Evolutionary conservation across 306 rosid species (phyloP), one percentile per base, ranked within the genome.

Genomic region (Lathyrus sativus): DNA sequence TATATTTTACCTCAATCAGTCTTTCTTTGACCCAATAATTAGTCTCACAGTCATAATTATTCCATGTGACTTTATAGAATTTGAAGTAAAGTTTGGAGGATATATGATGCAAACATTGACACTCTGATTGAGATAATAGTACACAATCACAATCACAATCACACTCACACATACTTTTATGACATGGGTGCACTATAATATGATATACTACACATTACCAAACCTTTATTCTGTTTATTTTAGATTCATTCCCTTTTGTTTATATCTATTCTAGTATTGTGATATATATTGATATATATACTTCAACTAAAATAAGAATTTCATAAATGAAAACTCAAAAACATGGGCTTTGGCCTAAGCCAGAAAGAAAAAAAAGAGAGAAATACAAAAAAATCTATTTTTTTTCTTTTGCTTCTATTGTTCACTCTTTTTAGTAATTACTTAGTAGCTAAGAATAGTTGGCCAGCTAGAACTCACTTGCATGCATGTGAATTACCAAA

Each of bases 41-140:
- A 37, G 68, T 80, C 79, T 54, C 44, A 33, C 28, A 50, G 41
- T 73, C 33, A 54, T 67, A 12, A 60, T 62, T 70, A 62, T 24
- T 58, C 33, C 10, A 42, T 18, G 58, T 77, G 58, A 53, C 62
- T 68, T 74, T 78, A 67, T 50, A 41, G 79, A 74, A 72, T 58
- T 24, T 41, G 61, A 67, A 56, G 57, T 3, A 65, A 71, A 38
- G 60, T 15, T 67, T 58, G 31, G 11, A 48, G 17, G 19, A n/a
- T 2, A n/a, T 44, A 15, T 46, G 53, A 46, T 8, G 13, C 58
- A 18, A 51, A 51, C 29, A 6, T 7, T 5, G 18, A 46, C 53
- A 46, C 10, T 46, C 4, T 14, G 3, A 46, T 46, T 6, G 4
- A 49, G 55, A 49, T 49, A 53, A 33, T 33, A 24, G 22, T 19